Evolutionary conservation across 176 grass and related monocot genomes (phyloP).

Genomic region (Luzula sylvatica): DNA sequence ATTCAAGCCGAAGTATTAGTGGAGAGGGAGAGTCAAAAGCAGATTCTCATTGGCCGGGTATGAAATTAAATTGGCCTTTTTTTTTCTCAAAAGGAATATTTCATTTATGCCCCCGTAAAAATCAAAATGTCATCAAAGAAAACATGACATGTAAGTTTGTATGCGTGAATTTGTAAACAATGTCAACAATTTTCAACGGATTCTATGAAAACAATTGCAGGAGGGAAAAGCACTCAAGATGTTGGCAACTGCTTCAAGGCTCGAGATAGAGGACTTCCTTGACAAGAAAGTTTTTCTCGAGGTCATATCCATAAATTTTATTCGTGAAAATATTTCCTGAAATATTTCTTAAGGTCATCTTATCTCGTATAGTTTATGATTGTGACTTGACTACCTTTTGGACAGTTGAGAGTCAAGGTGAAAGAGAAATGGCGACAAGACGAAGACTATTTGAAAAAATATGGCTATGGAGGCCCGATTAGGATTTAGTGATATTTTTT

Average conservation of each 20-base stretch:
- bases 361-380: too few species aligned
- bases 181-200: neutral
- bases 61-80: neutral
- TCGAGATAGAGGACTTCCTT: slow-evolving; percentile 97
- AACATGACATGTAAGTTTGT: too few species aligned
- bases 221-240: slow-evolving; percentile 88
- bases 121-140: too few species aligned
- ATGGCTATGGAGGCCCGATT: slow-evolving; percentile 82
- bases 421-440: slow-evolving; percentile 94
- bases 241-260: slow-evolving; percentile 81
- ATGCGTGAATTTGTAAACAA: neutral
- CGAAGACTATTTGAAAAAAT: slow-evolving; percentile 67
- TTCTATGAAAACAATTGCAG: slow-evolving; percentile 22
- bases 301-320: slow-evolving; percentile 21
- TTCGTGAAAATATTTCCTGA: neutral
- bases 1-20: slow-evolving; percentile 96
- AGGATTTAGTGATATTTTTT: slow-evolving; percentile 37
- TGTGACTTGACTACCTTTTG: neutral
- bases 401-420: slow-evolving; percentile 73
- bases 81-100: too few species aligned
- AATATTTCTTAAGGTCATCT: too few species aligned
- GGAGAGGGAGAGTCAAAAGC: slow-evolving; percentile 83
- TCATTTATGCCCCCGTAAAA: too few species aligned
- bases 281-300: slow-evolving; percentile 97
- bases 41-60: slow-evolving; percentile 94